phyloP scores from a whole-genome alignment of 2,329 filamentous ascomycete genomes.

The Diplocarpon rosae region DNA sequence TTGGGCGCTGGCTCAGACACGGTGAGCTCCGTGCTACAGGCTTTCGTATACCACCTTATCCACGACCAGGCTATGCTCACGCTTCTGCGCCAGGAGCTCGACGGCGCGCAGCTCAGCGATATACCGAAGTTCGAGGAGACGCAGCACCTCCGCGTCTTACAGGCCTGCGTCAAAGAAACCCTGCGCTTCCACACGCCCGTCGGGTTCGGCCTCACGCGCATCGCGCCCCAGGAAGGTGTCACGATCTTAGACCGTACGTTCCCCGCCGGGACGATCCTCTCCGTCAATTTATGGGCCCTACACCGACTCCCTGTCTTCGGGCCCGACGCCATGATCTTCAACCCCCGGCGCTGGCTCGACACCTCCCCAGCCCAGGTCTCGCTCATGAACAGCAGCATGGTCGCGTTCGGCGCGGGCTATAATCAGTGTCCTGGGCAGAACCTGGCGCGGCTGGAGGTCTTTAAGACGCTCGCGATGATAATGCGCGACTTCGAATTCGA shows the following conservation, averaged over 20 bases:
- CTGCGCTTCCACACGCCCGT: slow-evolving; percentile 28
- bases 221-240: slow-evolving; percentile 25
- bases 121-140: slow-evolving; percentile 22
- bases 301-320: slow-evolving; percentile 27
- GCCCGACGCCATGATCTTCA: slow-evolving; percentile 25
- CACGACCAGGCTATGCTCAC: slow-evolving; percentile 20
- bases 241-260: slow-evolving; percentile 26
- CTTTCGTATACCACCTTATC: slow-evolving; percentile 30
- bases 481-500: slow-evolving; percentile 28
- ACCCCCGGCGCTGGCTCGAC: slow-evolving; percentile 28
- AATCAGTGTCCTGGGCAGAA: slow-evolving; percentile 29
- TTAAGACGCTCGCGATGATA: slow-evolving; percentile 27
- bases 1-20: slow-evolving; percentile 32
- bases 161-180: slow-evolving; percentile 31
- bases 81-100: slow-evolving; percentile 19
- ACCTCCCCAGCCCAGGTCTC: slow-evolving; percentile 5
- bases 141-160: slow-evolving; percentile 27
- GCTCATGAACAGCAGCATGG: slow-evolving; percentile 22
- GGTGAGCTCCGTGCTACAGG: slow-evolving; percentile 28
- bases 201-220: slow-evolving; percentile 20
- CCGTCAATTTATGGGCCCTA: slow-evolving; percentile 29
- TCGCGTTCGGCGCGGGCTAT: slow-evolving; percentile 30
- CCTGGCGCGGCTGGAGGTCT: slow-evolving; percentile 29
- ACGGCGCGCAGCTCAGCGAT: slow-evolving; percentile 13
- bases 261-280: slow-evolving; percentile 24